Percentiles rank a stretch among this genome's conserved stretches.
These are phyloP conservation scores for Aspergillus wentii DNA, from an alignment of 495 filamentous ascomycete species.

Conservation along the genomic window DNA sequence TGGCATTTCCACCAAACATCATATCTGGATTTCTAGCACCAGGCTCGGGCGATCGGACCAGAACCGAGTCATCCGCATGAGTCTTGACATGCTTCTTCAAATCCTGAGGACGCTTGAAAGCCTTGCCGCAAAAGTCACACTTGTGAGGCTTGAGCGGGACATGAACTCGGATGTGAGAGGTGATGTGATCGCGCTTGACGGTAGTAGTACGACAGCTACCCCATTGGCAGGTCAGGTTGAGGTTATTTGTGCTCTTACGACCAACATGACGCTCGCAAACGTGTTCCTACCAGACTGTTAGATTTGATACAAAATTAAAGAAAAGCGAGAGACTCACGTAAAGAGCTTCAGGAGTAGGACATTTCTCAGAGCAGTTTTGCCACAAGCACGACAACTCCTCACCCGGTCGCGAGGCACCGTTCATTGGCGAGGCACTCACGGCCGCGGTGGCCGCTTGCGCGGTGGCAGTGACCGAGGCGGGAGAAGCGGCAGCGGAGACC, in stretches of 20 bases:
- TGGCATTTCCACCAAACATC: slow-evolving; percentile 48
- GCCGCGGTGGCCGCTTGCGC: slow-evolving; percentile 42
- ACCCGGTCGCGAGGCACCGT: slow-evolving; percentile 23
- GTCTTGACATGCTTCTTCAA: slow-evolving; percentile 99
- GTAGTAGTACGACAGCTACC: slow-evolving; percentile 92
- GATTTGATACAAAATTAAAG: neutral
- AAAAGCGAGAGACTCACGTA: slow-evolving; percentile 64
- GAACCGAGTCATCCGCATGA: slow-evolving; percentile 95
- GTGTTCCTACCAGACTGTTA: slow-evolving; percentile 67
- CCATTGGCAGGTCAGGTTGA: slow-evolving; percentile 97
- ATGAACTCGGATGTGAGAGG: slow-evolving; percentile 97
- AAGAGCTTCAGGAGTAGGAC: slow-evolving; percentile 71
- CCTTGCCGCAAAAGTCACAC: slow-evolving; percentile 97
- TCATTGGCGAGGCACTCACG: slow-evolving; percentile 33
- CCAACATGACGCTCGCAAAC: slow-evolving; percentile 98
- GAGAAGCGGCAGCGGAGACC: slow-evolving; percentile 14
- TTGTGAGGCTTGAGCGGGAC: slow-evolving; percentile 98
- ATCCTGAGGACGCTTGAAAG: slow-evolving; percentile 98
- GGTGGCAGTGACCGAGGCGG: slow-evolving; percentile 31
- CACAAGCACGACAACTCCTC: slow-evolving; percentile 80
- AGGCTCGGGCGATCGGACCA: slow-evolving; percentile 70
- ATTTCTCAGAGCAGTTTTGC: slow-evolving; percentile 79
- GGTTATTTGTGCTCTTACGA: slow-evolving; percentile 97
- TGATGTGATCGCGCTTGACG: slow-evolving; percentile 99
- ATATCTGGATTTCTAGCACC: slow-evolving; percentile 45